phyloP scores from a whole-genome alignment of 176 grass and related monocot species.

The Carex parvula region DNA sequence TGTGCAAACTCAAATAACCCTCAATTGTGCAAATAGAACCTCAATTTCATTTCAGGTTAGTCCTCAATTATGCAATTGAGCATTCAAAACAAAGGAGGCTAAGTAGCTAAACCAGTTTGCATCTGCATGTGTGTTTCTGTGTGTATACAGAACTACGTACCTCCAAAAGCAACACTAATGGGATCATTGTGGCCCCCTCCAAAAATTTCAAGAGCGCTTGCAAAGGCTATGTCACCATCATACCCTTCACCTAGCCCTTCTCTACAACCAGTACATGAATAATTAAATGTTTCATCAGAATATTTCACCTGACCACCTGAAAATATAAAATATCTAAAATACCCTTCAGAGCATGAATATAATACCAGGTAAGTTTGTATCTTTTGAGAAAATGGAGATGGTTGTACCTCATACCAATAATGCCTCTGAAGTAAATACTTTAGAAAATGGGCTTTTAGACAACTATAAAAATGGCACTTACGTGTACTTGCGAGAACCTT shows the following conservation, averaged over 20 bases:
- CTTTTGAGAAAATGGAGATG: background rate
- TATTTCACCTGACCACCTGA: background rate
- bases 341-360: background rate
- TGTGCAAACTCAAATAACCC: background rate
- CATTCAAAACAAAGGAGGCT: background rate
- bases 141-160: slow-evolving; percentile 32
- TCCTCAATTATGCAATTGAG: background rate
- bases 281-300: background rate
- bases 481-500: slow-evolving; percentile 98
- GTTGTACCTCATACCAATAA: background rate
- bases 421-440: background rate
- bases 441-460: background rate
- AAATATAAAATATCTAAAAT: background rate
- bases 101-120: background rate
- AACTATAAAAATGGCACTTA: slow-evolving; percentile 42
- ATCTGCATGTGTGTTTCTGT: background rate
- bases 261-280: slow-evolving; percentile 34
- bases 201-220: slow-evolving; percentile 84
- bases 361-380: background rate
- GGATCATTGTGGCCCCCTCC: slow-evolving; percentile 93
- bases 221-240: slow-evolving; percentile 90
- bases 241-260: slow-evolving; percentile 91
- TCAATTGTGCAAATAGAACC: background rate
- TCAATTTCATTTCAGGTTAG: slow-evolving; percentile 1
- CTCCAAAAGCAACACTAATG: slow-evolving; percentile 93